Evolutionary conservation across 2,329 filamentous ascomycete species (phyloP).

Genomic region (Ophiocordyceps australis): DNA sequence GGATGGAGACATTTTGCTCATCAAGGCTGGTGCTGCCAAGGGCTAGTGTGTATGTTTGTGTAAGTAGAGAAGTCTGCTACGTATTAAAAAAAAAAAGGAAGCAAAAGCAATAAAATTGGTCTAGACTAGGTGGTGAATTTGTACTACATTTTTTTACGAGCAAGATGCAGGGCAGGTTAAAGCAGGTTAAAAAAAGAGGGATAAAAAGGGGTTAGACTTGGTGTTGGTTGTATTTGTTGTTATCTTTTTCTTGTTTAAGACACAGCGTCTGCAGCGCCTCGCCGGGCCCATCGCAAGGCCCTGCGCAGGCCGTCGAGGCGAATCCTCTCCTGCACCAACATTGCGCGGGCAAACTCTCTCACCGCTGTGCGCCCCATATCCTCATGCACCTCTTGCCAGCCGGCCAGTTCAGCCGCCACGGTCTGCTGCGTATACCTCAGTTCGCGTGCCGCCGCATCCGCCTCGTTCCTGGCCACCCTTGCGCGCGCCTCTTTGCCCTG

Average conservation of each 20-base stretch:
- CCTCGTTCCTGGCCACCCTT: constrained; percentile 48
- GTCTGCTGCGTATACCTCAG: constrained; percentile 85
- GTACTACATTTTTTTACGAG: no score
- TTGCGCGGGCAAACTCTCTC: constrained; percentile 55
- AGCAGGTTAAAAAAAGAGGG: no score
- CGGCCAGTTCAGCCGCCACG: constrained; percentile 77
- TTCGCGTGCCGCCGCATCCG: constrained; percentile 60
- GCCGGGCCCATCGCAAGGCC: no score
- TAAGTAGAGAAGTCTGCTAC: not conserved
- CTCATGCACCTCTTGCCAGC: constrained; percentile 83
- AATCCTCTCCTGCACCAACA: constrained; percentile 65
- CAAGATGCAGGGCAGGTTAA: no score
- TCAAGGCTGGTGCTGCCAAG: constrained; percentile 81
- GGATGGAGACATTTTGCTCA: constrained; percentile 67
- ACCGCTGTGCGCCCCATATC: constrained; percentile 58
- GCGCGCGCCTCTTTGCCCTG: constrained; percentile 75
- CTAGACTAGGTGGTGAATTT: no score
- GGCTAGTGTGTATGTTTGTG: no score
- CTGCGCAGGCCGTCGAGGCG: constrained; percentile 67
- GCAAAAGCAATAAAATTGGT: constrained; percentile 1
- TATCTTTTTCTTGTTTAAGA: no score
- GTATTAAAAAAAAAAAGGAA: not conserved
- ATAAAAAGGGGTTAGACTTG: no score
- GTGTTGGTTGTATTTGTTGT: no score
- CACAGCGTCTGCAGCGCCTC: no score